Evolutionary conservation across 2,329 filamentous ascomycete species (phyloP).

Genomic region (Mollisia scopiformis): DNA sequence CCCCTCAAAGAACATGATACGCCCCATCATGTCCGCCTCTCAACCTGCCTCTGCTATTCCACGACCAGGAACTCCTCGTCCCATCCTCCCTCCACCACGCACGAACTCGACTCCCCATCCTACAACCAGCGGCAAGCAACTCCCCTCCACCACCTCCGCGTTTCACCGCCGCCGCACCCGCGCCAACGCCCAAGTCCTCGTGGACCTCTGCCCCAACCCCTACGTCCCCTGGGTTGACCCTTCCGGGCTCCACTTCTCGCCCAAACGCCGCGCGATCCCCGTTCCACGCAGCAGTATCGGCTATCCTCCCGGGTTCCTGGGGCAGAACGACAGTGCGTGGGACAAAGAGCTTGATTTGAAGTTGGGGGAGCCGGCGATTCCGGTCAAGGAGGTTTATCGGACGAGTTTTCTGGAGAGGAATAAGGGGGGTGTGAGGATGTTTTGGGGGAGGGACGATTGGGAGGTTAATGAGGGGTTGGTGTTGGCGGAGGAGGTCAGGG

Average conservation of each 20-base stretch:
- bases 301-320: not conserved
- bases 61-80: not conserved
- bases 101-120: not conserved
- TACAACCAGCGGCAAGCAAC: not conserved
- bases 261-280: not conserved
- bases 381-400: not conserved
- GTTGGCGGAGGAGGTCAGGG: not conserved
- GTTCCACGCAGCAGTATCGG: not conserved
- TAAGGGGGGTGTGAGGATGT: not conserved
- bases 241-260: not conserved
- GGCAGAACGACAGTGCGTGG: not conserved
- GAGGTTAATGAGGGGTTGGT: not conserved
- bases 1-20: too few relatives aligned
- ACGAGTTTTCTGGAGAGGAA: not conserved
- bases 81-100: not conserved
- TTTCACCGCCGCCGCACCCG: not conserved
- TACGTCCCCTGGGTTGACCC: not conserved
- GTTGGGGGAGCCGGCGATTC: not conserved
- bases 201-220: not conserved
- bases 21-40: too few relatives aligned
- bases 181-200: not conserved
- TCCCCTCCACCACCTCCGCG: not conserved
- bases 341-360: not conserved
- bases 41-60: not conserved
- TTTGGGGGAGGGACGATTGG: not conserved